Evolutionary conservation across 345 rosid genomes (phyloP), one percentile per base, ranked within the genome.

Genomic region (Toxicodendron radicans): DNA sequence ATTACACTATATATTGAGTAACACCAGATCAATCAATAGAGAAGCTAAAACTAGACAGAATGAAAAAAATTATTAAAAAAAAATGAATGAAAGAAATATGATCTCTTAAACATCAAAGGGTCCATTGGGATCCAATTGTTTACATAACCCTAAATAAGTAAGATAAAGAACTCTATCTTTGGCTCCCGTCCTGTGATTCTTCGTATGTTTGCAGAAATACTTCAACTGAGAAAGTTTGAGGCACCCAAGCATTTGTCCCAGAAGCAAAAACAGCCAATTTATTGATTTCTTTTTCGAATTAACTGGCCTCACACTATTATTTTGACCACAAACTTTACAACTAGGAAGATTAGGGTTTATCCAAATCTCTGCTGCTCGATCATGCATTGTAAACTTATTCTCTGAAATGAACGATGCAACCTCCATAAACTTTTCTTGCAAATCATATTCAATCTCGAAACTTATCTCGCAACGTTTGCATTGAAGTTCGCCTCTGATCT

Each of bases 121-220:
- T 14, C 84, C 87, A 0, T 14, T 24, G 1, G 82, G 83, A 58
- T 73, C 79, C 4, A 83, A 52, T 14, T 84, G 87, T 43, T 81
- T 81, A 49, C 83, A 81, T 0, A 84, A 32, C 1, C 75, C 81
- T 21, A 84, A 5, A 21, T 84, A 84, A 27, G 87, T 70, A 6
- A 81, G 79, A 70, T 81, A 84, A 33, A 84, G 80, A 17, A 84
- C 70, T 0, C 87, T 79, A 65, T 84, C 83, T 61, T 84, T 84
- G 6, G 87, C 87, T 0, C 83, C 85, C 0, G 87, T 84, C 24
- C 83, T 65, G 58, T 84, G 87, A 66, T 81, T 84, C 59, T 41
- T 68, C 0, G 85, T 77, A 68, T 81, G 85, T 66, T 84, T 84
- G 76, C 87, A 84, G 33, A 81, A 81, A 10, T 84, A 82, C 74